Percentiles rank a stretch among this genome's conserved stretches.
Conservation (phyloP, 192 early-diverging fungal genomes). For the Linderina pennispora region DNA sequence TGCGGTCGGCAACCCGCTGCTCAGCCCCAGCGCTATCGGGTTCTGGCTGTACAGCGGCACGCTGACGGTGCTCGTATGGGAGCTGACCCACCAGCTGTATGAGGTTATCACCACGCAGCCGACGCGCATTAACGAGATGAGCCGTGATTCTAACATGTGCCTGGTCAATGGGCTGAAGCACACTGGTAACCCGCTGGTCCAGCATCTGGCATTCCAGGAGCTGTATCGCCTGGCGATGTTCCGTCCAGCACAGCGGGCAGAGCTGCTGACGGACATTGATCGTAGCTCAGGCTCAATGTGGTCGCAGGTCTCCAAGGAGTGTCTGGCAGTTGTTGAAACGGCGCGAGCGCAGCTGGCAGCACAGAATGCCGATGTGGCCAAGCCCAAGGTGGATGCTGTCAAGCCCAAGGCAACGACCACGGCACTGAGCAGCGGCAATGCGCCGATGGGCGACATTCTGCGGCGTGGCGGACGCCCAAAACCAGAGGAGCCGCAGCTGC, state of each 20-base stretch:
- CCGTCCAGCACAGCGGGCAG: conserved; percentile 21
- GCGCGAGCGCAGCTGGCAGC: conserved; percentile 24
- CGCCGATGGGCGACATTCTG: conserved; percentile 32
- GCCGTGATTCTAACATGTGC: conserved; percentile 35
- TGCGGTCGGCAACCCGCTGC: conserved; percentile 33
- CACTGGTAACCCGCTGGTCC: conserved; percentile 12
- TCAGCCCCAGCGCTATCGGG: conserved; percentile 15
- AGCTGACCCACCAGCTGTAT: conserved; percentile 44
- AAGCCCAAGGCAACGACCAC: conserved; percentile 3
- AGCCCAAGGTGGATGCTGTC: neutral
- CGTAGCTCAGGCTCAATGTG: conserved; percentile 32
- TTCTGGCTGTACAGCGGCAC: conserved; percentile 36
- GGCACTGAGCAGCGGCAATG: neutral
- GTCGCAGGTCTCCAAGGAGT: conserved; percentile 32
- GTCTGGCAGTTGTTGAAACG: conserved; percentile 21
- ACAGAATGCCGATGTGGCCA: conserved; percentile 4
- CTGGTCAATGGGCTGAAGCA: conserved; percentile 32
- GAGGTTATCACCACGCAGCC: conserved; percentile 39
- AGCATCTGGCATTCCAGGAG: conserved; percentile 45
- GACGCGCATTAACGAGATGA: conserved; percentile 40
- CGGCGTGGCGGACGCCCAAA: conserved; percentile 8
- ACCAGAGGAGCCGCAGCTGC: neutral
- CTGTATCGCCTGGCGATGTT: conserved; percentile 31
- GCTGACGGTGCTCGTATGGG: conserved; percentile 29
- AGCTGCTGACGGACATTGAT: conserved; percentile 35